Evolutionary conservation across 2,329 filamentous ascomycete genomes (phyloP).

Genomic region (Claviceps digitariae): DNA sequence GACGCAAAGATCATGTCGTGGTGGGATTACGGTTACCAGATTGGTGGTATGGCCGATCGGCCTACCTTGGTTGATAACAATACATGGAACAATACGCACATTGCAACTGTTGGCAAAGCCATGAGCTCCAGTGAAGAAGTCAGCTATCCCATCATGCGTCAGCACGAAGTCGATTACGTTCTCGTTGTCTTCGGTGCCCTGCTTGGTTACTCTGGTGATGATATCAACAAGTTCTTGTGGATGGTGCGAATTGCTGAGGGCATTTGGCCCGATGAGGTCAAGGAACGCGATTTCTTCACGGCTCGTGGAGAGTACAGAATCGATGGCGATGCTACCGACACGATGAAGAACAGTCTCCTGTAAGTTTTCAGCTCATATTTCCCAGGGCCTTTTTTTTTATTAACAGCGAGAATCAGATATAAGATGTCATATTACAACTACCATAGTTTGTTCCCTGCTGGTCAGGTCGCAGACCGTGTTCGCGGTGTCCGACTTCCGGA

Average conservation of each 20-base stretch:
- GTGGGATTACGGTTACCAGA: constrained; percentile 99
- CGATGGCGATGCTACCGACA: constrained; percentile 81
- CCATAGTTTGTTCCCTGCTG: constrained; percentile 76
- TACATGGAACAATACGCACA: constrained; percentile 99
- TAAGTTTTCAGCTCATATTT: constrained; percentile 36
- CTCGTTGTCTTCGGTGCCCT: constrained; percentile 92
- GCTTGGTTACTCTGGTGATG: constrained; percentile 92
- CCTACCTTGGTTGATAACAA: constrained; percentile 98
- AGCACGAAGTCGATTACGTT: constrained; percentile 99
- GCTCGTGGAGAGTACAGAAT: constrained; percentile 86
- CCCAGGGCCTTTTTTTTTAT: background rate
- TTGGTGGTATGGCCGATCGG: constrained; percentile 96
- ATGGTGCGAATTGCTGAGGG: constrained; percentile 99
- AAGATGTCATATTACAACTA: constrained; percentile 99
- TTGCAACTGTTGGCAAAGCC: constrained; percentile 95
- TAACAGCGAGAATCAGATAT: constrained; percentile 52
- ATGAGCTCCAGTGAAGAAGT: constrained; percentile 97
- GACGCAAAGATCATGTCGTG: constrained; percentile 99
- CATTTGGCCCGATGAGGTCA: constrained; percentile 99
- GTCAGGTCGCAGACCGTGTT: constrained; percentile 83
- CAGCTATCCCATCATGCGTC: constrained; percentile 95
- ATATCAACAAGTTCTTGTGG: constrained; percentile 99
- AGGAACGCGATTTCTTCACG: constrained; percentile 94
- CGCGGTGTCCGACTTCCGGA: constrained; percentile 70
- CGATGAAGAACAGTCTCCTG: constrained; percentile 99